These are phyloP conservation scores for Chenopodium formosanum DNA, from an alignment of 148 eudicot genomes.

Conservation along the genomic window DNA sequence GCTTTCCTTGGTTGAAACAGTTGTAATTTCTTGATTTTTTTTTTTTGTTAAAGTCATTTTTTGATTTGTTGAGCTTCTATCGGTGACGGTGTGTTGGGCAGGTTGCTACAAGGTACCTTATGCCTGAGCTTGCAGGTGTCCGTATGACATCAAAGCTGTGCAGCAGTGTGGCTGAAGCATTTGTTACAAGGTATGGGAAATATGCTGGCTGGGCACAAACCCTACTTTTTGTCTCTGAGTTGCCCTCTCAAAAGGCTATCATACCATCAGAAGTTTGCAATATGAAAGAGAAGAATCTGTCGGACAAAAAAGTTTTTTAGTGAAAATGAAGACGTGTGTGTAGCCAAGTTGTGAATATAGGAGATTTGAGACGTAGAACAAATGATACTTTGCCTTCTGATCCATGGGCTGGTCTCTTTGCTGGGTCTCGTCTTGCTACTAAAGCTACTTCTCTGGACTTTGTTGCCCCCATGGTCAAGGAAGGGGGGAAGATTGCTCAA, in stretches of 20 bases:
- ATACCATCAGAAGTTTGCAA: constrained; percentile 32
- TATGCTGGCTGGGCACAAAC: constrained; percentile 99
- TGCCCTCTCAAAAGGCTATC: constrained; percentile 81
- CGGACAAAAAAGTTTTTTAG: constrained; percentile 12
- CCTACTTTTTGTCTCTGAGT: constrained; percentile 86
- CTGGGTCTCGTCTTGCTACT: too few relatives aligned
- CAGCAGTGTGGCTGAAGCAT: constrained; percentile 84
- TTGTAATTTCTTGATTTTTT: background rate
- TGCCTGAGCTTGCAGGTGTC: constrained; percentile 84
- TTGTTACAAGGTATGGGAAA: constrained; percentile 84
- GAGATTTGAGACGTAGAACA: too few relatives aligned
- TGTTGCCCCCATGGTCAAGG: too few relatives aligned
- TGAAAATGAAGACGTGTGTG: background rate
- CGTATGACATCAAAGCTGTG: constrained; percentile 64
- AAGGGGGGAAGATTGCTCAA: too few relatives aligned
- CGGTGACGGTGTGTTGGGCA: constrained; percentile 22
- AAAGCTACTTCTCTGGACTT: too few relatives aligned
- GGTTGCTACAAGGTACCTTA: constrained; percentile 83
- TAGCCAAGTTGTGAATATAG: too few relatives aligned
- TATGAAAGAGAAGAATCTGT: constrained; percentile 30
- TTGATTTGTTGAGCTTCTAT: background rate
- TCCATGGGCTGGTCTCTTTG: too few relatives aligned
- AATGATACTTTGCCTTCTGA: too few relatives aligned
- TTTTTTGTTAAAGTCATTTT: background rate
- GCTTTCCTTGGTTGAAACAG: background rate